phyloP scores from a whole-genome alignment of 108 stramenopile genomes.

The Cylindrotheca closterium region DNA sequence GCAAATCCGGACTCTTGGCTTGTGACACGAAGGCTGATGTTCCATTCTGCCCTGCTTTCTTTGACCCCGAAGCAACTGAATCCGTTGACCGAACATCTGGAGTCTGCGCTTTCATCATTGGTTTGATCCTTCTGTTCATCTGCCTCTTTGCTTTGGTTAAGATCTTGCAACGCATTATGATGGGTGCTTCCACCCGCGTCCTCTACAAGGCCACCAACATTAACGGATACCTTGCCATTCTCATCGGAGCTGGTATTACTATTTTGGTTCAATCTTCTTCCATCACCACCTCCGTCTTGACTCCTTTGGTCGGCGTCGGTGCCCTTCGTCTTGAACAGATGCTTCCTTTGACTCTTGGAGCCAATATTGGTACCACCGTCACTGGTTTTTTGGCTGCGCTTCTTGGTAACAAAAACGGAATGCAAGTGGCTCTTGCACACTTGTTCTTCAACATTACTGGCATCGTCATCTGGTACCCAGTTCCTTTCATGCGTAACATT shows the following conservation, averaged over 20 bases:
- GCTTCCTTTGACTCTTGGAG: conserved; percentile 78
- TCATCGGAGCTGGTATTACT: conserved; percentile 77
- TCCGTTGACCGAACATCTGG: conserved; percentile 71
- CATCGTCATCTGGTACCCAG: conserved; percentile 82
- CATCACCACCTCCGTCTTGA: conserved; percentile 76
- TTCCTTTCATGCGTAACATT: conserved; percentile 75
- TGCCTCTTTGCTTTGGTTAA: conserved; percentile 81
- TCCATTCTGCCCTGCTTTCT: conserved; percentile 71
- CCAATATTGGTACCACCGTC: conserved; percentile 83
- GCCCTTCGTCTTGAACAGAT: conserved; percentile 62
- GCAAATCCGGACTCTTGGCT: conserved; percentile 66
- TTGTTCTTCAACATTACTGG: conserved; percentile 84
- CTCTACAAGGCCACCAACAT: conserved; percentile 89
- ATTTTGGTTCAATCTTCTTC: conserved; percentile 81
- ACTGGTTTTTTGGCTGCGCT: conserved; percentile 71
- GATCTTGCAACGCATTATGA: conserved; percentile 71
- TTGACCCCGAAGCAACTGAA: conserved; percentile 58
- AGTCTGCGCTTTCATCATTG: conserved; percentile 66
- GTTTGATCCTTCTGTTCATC: conserved; percentile 64
- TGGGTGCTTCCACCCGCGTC: conserved; percentile 74
- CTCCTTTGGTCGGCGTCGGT: conserved; percentile 79
- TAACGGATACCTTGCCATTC: conserved; percentile 78
- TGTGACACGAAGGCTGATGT: conserved; percentile 53
- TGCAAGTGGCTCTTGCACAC: conserved; percentile 80
- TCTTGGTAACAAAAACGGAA: conserved; percentile 55